These are phyloP conservation scores for Pichia sp. DNA, from an alignment of 1,139 yeast species.

Conservation along the genomic window DNA sequence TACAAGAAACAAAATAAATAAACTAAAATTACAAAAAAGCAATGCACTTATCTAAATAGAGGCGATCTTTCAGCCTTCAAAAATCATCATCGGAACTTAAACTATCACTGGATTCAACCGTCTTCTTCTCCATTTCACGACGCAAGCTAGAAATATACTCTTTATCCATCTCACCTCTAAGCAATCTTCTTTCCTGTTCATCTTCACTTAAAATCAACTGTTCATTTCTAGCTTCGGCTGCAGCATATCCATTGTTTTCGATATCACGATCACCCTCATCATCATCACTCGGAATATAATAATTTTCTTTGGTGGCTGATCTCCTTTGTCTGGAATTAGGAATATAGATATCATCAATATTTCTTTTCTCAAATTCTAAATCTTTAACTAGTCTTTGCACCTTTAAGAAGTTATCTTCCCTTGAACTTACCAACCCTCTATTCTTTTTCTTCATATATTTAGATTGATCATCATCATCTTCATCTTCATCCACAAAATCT, in stretches of 20 bases:
- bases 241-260: conserved; percentile 18
- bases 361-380: conserved; percentile 19
- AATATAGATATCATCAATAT: conserved; percentile 10
- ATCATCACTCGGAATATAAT: conserved; percentile 14
- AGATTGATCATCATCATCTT: not conserved
- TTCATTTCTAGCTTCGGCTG: conserved; percentile 19
- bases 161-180: conserved; percentile 18
- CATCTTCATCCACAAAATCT: conserved; percentile 1
- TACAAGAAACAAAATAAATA: not conserved
- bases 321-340: conserved; percentile 10
- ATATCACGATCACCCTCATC: conserved; percentile 7
- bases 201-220: conserved; percentile 22
- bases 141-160: conserved; percentile 13
- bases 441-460: not conserved
- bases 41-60: no score
- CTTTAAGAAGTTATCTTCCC: conserved; percentile 5
- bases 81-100: conserved; percentile 11
- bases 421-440: not conserved
- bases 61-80: no score
- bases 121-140: conserved; percentile 9
- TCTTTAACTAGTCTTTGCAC: conserved; percentile 12
- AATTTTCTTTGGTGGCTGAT: conserved; percentile 20
- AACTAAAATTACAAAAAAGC: not conserved
- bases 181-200: conserved; percentile 18
- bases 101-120: conserved; percentile 6